phyloP scores from a whole-genome alignment of 164 flowering plant genomes.

The Liriodendron chinense region DNA sequence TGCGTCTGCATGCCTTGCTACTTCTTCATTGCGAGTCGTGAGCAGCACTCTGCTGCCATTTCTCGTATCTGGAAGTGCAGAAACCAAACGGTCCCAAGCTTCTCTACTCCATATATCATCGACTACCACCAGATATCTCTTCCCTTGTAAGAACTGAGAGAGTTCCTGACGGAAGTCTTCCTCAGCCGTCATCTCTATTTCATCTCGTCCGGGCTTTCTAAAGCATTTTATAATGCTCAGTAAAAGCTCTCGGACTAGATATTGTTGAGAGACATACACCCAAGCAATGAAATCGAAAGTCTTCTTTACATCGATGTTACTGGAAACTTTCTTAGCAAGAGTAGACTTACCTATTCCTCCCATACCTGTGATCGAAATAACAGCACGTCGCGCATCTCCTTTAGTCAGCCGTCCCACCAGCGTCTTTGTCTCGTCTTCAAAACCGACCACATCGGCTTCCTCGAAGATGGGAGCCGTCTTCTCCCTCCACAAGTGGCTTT shows the following conservation, averaged over 20 bases:
- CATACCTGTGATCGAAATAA: constrained; percentile 17
- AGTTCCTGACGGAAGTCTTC: not conserved
- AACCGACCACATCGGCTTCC: constrained; percentile 38
- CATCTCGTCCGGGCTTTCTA: not conserved
- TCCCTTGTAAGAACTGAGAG: not conserved
- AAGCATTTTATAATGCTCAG: not conserved
- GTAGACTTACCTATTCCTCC: constrained; percentile 21
- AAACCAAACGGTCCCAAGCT: not conserved
- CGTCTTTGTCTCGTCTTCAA: constrained; percentile 36
- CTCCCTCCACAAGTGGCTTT: constrained; percentile 21
- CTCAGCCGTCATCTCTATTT: not conserved
- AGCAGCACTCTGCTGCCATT: constrained; percentile 10
- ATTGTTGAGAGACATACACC: constrained; percentile 10
- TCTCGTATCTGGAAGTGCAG: not conserved
- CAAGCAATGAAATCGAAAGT: constrained; percentile 18
- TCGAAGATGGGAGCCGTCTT: constrained; percentile 29
- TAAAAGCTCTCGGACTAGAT: not conserved
- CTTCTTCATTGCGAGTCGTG: not conserved
- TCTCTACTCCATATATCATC: constrained; percentile 1
- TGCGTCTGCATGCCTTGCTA: not conserved
- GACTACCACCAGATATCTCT: constrained; percentile 7
- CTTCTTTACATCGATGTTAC: not conserved
- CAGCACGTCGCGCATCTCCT: constrained; percentile 4
- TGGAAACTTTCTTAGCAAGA: constrained; percentile 17
- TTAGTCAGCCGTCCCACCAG: constrained; percentile 34